phyloP scores from a whole-genome alignment of 371 early-diverging fungal species.

The Saksenaea vasiformis region DNA sequence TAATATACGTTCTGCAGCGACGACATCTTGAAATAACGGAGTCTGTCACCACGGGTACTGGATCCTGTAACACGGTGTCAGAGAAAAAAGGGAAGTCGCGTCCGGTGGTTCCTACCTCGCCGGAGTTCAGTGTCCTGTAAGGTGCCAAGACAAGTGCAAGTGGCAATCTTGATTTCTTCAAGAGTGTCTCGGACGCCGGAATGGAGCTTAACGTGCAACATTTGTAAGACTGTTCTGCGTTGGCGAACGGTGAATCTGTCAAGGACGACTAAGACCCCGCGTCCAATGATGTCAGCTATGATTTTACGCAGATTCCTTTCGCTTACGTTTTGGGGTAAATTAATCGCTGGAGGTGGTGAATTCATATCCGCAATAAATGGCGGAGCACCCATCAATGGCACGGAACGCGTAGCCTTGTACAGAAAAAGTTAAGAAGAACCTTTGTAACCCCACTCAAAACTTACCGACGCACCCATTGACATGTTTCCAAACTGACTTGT shows the following conservation, averaged over 20 bases:
- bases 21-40: conserved; percentile 90
- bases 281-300: background rate
- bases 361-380: conserved; percentile 60
- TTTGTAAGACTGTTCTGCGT: conserved; percentile 80
- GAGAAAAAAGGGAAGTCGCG: background rate
- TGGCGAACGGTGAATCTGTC: conserved; percentile 67
- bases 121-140: conserved; percentile 61
- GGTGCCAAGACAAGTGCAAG: conserved; percentile 90
- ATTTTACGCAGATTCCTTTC: background rate
- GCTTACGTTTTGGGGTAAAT: conserved; percentile 61
- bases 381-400: conserved; percentile 54
- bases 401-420: conserved; percentile 11
- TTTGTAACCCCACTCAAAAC: background rate
- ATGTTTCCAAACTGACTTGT: conserved; percentile 51
- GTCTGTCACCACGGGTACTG: conserved; percentile 85
- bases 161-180: conserved; percentile 85
- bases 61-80: conserved; percentile 42
- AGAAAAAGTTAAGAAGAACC: background rate
- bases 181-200: conserved; percentile 77
- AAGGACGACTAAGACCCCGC: conserved; percentile 54
- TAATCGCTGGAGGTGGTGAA: conserved; percentile 56
- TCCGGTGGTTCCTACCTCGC: conserved; percentile 32
- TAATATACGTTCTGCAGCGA: conserved; percentile 94
- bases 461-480: conserved; percentile 24
- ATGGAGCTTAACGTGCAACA: conserved; percentile 89